These are phyloP conservation scores for Aegilops umbellulata DNA, from an alignment of 176 grass and related monocot species.

Conservation along the genomic window DNA sequence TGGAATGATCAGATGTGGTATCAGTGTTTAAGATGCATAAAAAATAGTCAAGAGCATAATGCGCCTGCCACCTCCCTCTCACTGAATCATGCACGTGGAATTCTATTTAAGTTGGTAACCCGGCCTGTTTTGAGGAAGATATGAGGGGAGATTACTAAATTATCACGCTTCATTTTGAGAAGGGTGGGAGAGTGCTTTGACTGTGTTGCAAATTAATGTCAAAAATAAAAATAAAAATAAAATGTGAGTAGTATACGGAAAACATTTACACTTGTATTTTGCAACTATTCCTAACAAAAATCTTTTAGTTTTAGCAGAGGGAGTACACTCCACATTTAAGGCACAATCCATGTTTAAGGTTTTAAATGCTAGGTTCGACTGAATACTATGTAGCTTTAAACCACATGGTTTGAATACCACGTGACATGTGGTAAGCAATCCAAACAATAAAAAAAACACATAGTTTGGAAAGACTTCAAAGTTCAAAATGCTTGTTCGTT, in stretches of 20 bases:
- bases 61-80: not conserved
- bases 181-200: not conserved
- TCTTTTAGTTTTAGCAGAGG: not conserved
- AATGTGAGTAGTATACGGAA: not conserved
- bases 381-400: not conserved
- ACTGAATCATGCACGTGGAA: not conserved
- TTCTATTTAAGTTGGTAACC: not conserved
- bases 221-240: not conserved
- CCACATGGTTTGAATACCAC: not conserved
- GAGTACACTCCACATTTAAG: not conserved
- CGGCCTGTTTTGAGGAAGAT: not conserved
- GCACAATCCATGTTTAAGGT: not conserved
- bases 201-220: not conserved
- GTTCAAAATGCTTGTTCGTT: not conserved
- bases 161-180: not conserved
- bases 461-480: not conserved
- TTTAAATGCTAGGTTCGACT: constrained; percentile 7
- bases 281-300: not conserved
- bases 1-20: not conserved
- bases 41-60: constrained; percentile 19
- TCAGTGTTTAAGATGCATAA: not conserved
- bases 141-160: not conserved
- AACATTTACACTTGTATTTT: not conserved
- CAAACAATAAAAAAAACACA: too few relatives aligned
- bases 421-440: too few relatives aligned